These are phyloP conservation scores for Oryza glumipatula DNA, from an alignment of 176 grass and related monocot genomes.

Conservation along the genomic window DNA sequence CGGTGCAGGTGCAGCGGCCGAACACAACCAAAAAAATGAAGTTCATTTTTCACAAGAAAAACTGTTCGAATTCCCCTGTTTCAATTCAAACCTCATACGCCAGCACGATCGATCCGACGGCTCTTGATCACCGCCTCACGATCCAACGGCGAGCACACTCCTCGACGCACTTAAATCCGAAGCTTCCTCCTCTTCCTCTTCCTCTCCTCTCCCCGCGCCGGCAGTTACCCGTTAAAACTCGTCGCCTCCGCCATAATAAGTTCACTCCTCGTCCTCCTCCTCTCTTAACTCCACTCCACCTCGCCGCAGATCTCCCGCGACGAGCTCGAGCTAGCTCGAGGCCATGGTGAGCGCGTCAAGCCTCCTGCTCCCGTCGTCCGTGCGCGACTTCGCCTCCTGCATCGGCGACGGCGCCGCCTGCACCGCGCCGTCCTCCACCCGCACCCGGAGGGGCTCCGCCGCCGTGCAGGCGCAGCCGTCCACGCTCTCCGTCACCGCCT, in stretches of 20 bases:
- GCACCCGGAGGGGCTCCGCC: not conserved
- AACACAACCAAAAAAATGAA: no score
- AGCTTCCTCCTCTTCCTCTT: not conserved
- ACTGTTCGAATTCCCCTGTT: no score
- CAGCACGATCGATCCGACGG: not conserved
- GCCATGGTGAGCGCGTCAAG: constrained; percentile 64
- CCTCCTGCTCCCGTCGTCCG: constrained; percentile 61
- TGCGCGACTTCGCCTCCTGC: constrained; percentile 82
- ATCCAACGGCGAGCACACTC: not conserved
- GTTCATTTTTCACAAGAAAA: no score
- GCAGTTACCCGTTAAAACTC: constrained; percentile 23
- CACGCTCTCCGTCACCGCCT: constrained; percentile 50
- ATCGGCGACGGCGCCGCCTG: constrained; percentile 75
- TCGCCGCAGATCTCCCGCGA: not conserved
- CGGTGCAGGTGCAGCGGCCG: no score
- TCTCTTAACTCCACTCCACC: not conserved
- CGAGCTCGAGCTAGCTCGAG: not conserved
- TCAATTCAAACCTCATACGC: not conserved
- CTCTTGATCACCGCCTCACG: not conserved
- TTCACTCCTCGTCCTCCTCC: constrained; percentile 1
- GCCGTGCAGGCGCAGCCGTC: not conserved
- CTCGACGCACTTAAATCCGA: not conserved
- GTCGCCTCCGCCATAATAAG: constrained; percentile 27
- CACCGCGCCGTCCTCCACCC: constrained; percentile 45
- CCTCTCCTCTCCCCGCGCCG: constrained; percentile 9